Base-by-base conservation (phyloP, 306 rosid species). In the Casuarina cunninghamiana region DNA sequence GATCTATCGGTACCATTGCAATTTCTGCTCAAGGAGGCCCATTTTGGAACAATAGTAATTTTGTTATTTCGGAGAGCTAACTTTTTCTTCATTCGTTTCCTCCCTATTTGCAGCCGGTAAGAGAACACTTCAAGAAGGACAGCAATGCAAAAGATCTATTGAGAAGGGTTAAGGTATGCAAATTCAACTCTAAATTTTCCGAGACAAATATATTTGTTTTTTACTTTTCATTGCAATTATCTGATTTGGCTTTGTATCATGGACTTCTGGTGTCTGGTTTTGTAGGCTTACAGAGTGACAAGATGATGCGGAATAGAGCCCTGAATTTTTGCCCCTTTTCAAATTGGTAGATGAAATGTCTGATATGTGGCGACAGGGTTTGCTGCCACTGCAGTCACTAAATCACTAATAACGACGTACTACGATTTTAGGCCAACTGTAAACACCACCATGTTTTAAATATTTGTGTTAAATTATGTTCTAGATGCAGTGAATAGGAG, bases 101-200 rank as follows among this genome's bases (percentile, higher is more conserved):
- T 75, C 77, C 49, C 45, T 38, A 21, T 75, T 19, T 85, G 86
- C 88, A 93, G 96, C 97, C 97, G 43, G 94, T 91, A 39, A 85
- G 97, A 71, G 86, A 81, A 48, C 94, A 93, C 81, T 93, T 93
- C 74, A 93, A 42, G 81, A 88, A 63, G 42, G 97, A 93, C 77
- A 84, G 70, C 79, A 72, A 87, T 67, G 98, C 98, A 15, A 91
- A 80, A 76, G 90, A 89, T 66, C 91, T 93, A 6, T 82, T 93
- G 37, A 89, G 83, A 82, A 88, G 86, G 75, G 91, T 93, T 66
- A 89, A 89, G 98, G 98, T 91, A 79, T 80, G 72, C 58, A 81
- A 42, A 5, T 73, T 77, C 38, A 58, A 2, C 1, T 73, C 32
- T 4, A 50, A 58, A 53, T 58, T 42, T 7, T 32, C 15, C 46